Conservation (phyloP, 306 rosid genomes). For the Mimosa bimucronata region DNA sequence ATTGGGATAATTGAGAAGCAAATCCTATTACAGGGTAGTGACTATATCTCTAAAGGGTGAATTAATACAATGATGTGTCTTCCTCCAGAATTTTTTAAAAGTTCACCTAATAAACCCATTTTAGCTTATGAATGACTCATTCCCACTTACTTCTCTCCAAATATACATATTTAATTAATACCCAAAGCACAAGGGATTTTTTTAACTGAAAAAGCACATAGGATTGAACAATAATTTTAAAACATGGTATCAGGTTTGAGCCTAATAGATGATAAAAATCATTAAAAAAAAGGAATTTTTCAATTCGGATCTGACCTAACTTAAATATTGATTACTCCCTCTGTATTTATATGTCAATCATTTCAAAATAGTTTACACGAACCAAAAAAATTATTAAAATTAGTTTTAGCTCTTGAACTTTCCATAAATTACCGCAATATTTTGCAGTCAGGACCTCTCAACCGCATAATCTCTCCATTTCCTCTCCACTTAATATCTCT, state of each 20-base stretch:
- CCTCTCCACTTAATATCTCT: too few species aligned
- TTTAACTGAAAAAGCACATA: too few species aligned
- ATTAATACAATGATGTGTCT: background rate
- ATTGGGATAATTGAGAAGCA: background rate
- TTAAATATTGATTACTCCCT: background rate
- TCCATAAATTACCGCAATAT: background rate
- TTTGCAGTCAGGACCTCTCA: too few species aligned
- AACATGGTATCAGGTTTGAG: too few species aligned
- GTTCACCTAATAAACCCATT: background rate
- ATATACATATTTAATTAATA: background rate
- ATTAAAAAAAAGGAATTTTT: background rate
- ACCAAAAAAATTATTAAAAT: background rate
- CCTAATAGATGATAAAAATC: background rate
- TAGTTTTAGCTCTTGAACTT: background rate
- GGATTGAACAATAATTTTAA: too few species aligned
- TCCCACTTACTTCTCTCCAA: background rate
- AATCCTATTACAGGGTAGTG: background rate
- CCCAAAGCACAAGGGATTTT: background rate
- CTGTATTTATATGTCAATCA: background rate
- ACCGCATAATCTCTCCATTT: too few species aligned
- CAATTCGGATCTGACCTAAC: background rate
- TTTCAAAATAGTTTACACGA: background rate
- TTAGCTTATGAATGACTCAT: background rate
- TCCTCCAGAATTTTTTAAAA: background rate
- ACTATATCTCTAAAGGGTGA: background rate